Conservation (phyloP, 306 rosid genomes). For the Lathyrus oleraceus region DNA sequence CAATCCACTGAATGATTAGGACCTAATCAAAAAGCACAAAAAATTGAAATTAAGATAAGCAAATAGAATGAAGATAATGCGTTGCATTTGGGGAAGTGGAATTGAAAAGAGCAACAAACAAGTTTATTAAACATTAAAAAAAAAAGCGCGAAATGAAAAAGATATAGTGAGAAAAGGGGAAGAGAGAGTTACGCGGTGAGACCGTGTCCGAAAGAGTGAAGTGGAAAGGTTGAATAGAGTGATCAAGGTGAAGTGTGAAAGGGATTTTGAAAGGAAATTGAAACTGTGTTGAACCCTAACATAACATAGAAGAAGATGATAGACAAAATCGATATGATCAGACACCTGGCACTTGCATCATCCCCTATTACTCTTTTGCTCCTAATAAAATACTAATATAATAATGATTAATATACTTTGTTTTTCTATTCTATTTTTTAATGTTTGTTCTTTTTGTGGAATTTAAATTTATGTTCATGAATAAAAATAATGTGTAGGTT, state of each 20-base stretch:
- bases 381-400: neutral
- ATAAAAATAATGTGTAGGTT: too few species aligned
- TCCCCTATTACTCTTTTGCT: neutral
- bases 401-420: too few species aligned
- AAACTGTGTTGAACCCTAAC: slow-evolving; percentile 23
- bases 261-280: neutral
- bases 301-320: neutral
- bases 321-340: neutral
- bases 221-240: neutral
- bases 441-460: too few species aligned
- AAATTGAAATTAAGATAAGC: neutral
- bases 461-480: too few species aligned
- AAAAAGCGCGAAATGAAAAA: neutral
- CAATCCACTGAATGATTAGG: slow-evolving; percentile 46
- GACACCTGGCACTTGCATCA: slow-evolving; percentile 26
- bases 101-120: neutral
- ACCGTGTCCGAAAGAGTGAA: neutral
- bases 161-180: neutral
- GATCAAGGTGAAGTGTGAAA: neutral
- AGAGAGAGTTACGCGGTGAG: slow-evolving; percentile 3
- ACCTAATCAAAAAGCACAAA: slow-evolving; percentile 44
- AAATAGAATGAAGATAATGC: neutral
- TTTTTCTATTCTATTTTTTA: too few species aligned
- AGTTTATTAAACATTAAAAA: neutral
- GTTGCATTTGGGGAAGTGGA: neutral